A percentile compares a stretch with the other conserved stretches of the same genome.
Conservation (phyloP, 345 rosid genomes). For the Kandelia obovata region DNA sequence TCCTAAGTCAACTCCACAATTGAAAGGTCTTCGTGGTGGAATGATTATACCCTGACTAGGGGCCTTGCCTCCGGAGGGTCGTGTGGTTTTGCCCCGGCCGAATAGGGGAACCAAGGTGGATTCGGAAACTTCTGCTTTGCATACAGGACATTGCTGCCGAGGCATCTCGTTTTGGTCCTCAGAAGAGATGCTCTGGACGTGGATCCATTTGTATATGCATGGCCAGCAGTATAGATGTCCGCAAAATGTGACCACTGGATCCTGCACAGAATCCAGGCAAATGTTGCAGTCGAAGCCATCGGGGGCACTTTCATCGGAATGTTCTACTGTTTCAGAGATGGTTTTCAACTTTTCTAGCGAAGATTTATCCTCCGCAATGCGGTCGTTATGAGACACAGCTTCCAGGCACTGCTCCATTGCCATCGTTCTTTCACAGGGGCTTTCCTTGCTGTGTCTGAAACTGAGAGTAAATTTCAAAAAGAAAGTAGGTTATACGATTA, state of each 20-base stretch:
- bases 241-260: conserved; percentile 84
- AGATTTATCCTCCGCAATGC: conserved; percentile 4
- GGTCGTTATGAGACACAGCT: neutral
- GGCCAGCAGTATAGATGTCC: conserved; percentile 99
- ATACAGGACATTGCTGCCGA: conserved; percentile 76
- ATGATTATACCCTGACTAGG: conserved; percentile 18
- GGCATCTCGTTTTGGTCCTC: conserved; percentile 38
- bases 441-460: conserved; percentile 7
- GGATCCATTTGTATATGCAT: conserved; percentile 88
- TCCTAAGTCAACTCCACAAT: conserved; percentile 19
- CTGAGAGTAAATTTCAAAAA: conserved; percentile 16
- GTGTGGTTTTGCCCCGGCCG: conserved; percentile 53
- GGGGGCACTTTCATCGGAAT: conserved; percentile 18
- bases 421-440: conserved; percentile 8
- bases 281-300: conserved; percentile 72
- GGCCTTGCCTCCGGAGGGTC: conserved; percentile 17
- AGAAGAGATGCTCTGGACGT: conserved; percentile 33
- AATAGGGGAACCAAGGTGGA: conserved; percentile 75
- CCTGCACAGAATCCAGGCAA: conserved; percentile 72
- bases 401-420: conserved; percentile 24
- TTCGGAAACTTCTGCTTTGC: conserved; percentile 71
- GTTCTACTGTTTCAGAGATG: neutral
- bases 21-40: conserved; percentile 25
- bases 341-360: conserved; percentile 22
- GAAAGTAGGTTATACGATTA: neutral